These are phyloP conservation scores for Penicillium sp. DNA, from an alignment of 2,329 filamentous ascomycete species.

Conservation along the genomic window DNA sequence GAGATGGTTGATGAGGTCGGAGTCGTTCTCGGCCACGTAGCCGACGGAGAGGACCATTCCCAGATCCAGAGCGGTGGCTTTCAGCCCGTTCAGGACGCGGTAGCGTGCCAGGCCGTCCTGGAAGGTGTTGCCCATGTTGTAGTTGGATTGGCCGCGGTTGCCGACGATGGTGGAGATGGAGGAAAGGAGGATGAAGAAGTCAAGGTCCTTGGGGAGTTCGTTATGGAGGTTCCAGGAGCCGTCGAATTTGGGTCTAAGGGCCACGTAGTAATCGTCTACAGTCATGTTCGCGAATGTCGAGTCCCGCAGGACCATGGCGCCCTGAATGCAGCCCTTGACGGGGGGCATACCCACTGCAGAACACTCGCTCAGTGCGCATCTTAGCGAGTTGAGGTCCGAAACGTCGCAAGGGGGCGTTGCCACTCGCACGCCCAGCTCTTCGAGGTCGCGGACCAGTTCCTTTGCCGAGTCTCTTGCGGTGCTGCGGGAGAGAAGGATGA, in stretches of 20 bases:
- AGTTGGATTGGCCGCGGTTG: not conserved
- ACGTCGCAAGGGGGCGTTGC: constrained; percentile 29
- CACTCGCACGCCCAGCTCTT: not conserved
- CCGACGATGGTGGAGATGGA: not conserved
- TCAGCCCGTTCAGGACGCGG: not conserved
- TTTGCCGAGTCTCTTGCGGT: constrained; percentile 1
- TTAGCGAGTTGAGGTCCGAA: constrained; percentile 2
- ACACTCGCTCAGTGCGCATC: constrained; percentile 6
- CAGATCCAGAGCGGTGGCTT: not conserved
- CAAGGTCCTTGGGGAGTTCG: not conserved
- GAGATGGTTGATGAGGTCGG: not conserved
- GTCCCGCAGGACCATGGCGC: constrained; percentile 23
- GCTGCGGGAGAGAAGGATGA: constrained; percentile 28
- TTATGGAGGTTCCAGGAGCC: not conserved
- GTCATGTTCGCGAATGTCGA: constrained; percentile 34
- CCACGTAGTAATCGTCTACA: not conserved
- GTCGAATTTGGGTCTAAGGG: not conserved
- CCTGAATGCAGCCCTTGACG: constrained; percentile 30
- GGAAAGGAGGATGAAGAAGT: not conserved
- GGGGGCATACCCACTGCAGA: constrained; percentile 25
- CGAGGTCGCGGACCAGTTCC: constrained; percentile 4
- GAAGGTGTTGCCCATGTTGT: not conserved
- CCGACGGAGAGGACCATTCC: not conserved
- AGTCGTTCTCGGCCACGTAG: not conserved
- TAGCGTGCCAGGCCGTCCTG: not conserved